Percentiles rank a stretch among this genome's conserved stretches.
These are phyloP conservation scores for Saccharomycopsis guyanensis DNA, from an alignment of 805 yeast genomes.

Conservation along the genomic window DNA sequence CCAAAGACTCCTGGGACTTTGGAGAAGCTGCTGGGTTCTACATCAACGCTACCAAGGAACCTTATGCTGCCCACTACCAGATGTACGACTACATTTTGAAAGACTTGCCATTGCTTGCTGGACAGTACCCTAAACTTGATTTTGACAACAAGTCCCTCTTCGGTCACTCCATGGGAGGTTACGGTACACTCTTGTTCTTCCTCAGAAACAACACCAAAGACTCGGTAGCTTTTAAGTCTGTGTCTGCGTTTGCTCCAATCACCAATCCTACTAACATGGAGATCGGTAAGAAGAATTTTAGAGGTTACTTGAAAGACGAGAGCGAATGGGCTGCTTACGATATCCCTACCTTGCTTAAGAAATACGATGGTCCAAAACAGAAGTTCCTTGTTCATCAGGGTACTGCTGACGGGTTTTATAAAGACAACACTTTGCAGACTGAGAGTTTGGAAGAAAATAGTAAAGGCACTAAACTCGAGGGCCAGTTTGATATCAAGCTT, in stretches of 20 bases:
- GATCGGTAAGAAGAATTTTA: constrained; percentile 87
- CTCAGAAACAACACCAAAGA: constrained; percentile 56
- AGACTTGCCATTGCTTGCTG: constrained; percentile 57
- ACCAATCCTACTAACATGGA: constrained; percentile 66
- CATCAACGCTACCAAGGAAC: constrained; percentile 70
- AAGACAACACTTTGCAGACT: constrained; percentile 57
- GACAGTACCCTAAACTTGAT: constrained; percentile 44
- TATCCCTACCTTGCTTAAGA: constrained; percentile 67
- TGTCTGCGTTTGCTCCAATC: constrained; percentile 88
- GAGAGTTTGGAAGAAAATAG: constrained; percentile 57
- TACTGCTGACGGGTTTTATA: constrained; percentile 63
- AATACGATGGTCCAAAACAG: constrained; percentile 43
- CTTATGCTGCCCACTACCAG: constrained; percentile 65
- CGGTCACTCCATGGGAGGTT: constrained; percentile 99
- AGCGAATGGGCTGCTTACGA: constrained; percentile 66
- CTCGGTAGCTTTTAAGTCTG: constrained; percentile 65
- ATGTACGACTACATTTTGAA: constrained; percentile 80
- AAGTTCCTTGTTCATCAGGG: constrained; percentile 83
- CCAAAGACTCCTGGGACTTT: constrained; percentile 78
- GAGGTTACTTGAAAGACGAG: constrained; percentile 52
- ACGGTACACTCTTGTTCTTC: constrained; percentile 73
- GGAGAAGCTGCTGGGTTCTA: constrained; percentile 97
- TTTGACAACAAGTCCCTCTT: constrained; percentile 56
- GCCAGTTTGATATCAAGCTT: constrained; percentile 47
- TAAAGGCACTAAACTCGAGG: constrained; percentile 34